phyloP scores from a whole-genome alignment of 495 filamentous ascomycete species.

The Aspergillus taichungensis region DNA sequence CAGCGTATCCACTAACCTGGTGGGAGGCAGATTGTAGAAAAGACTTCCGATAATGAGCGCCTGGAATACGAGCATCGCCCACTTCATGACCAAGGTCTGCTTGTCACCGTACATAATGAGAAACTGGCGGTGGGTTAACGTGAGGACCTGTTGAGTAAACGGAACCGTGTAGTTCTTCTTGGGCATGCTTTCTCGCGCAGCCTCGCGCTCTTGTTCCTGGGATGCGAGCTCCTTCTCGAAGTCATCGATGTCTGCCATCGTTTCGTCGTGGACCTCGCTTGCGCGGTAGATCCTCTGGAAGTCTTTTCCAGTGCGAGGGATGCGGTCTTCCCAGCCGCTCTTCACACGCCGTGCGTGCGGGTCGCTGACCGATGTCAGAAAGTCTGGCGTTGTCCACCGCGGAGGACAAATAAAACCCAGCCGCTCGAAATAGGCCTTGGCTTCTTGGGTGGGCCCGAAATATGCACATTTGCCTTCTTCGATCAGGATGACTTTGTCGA shows the following conservation, averaged over 20 bases:
- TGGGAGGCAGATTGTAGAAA: constrained; percentile 62
- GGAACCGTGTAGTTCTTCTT: constrained; percentile 56
- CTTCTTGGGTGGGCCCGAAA: constrained; percentile 50
- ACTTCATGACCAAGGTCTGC: constrained; percentile 40
- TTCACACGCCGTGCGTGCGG: constrained; percentile 50
- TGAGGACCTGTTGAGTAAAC: constrained; percentile 57
- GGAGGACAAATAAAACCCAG: constrained; percentile 52
- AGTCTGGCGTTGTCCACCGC: constrained; percentile 61
- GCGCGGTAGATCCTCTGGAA: constrained; percentile 47
- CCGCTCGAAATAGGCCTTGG: constrained; percentile 53
- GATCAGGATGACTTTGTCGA: constrained; percentile 63
- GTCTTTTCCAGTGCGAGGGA: constrained; percentile 51
- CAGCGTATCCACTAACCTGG: constrained; percentile 23
- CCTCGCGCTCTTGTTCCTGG: constrained; percentile 37
- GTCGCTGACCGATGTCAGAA: constrained; percentile 59
- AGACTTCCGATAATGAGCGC: constrained; percentile 68
- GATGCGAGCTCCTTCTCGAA: constrained; percentile 45
- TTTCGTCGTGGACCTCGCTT: constrained; percentile 29
- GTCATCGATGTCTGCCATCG: constrained; percentile 33
- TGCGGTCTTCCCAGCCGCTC: constrained; percentile 48
- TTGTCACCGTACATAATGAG: constrained; percentile 56
- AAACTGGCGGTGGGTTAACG: constrained; percentile 59
- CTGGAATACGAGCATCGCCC: constrained; percentile 58
- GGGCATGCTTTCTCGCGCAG: constrained; percentile 34
- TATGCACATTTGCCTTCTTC: constrained; percentile 59